These are phyloP conservation scores for Acaromyces ingoldii DNA, from an alignment of 1,284 basidiomycete species.

Conservation along the genomic window DNA sequence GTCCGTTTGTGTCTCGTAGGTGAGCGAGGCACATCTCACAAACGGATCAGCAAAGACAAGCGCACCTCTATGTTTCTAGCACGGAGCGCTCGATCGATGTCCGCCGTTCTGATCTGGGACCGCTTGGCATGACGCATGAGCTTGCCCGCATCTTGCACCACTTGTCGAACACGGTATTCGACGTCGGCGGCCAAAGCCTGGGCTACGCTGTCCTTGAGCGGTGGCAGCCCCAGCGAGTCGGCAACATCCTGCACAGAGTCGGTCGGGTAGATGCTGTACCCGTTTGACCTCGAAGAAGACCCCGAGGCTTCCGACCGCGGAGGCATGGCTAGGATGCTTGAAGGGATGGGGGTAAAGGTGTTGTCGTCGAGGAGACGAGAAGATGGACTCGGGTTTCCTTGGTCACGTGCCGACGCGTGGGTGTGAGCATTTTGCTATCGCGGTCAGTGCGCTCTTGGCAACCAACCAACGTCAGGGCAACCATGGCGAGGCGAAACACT, in stretches of 20 bases:
- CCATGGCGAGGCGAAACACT: background rate
- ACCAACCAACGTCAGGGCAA: background rate
- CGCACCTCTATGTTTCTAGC: conserved; percentile 81
- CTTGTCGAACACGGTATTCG: conserved; percentile 90
- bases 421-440: too few species aligned
- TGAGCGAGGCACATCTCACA: background rate
- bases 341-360: too few species aligned
- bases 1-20: background rate
- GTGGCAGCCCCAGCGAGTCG: conserved; percentile 77
- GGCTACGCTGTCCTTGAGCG: conserved; percentile 72
- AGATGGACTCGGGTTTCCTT: too few species aligned
- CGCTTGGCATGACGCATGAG: conserved; percentile 93
- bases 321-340: too few species aligned
- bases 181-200: conserved; percentile 87
- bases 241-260: conserved; percentile 65
- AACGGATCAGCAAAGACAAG: too few species aligned
- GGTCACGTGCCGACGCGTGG: too few species aligned
- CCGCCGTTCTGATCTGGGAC: conserved; percentile 76
- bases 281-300: background rate
- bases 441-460: background rate
- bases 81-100: conserved; percentile 88
- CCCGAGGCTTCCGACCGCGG: background rate
- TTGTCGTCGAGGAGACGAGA: too few species aligned
- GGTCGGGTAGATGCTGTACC: conserved; percentile 36
- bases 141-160: conserved; percentile 89